Base-by-base conservation (phyloP, 306 rosid genomes). In the Ochetophila trinervis region DNA sequence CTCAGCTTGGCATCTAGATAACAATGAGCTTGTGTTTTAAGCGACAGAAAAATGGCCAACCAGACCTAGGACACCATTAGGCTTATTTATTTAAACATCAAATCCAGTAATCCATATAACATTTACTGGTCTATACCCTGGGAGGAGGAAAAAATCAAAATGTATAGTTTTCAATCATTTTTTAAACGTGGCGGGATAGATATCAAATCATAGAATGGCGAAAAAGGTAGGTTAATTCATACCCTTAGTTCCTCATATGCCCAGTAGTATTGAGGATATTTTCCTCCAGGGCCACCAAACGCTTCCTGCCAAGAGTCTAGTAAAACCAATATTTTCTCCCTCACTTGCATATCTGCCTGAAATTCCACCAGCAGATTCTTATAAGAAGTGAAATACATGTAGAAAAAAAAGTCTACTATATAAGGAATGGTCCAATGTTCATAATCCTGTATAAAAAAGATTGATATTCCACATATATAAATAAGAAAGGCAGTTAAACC, bases 241-340 rank as follows among this genome's bases (percentile, higher is more conserved):
- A 88, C 99, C 87, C 67, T 86, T 66, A 94, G 65, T 74, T 94
- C 99, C 23, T 94, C 97, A 32, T 77, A 94, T 19, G 99, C 97
- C 83, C 84, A 82, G 62, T 83, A 88, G 85, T 94, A 94, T 55
- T 94, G 97, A 71, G 99, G 85, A 85, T 88, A 51, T 76, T 86
- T 94, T 66, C 99, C 99, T 61, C 82, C 81, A 5, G 99, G 77
- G 16, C 97, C 99, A 50, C 97, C 96, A 42, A 94, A 94, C 52
- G 97, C 99, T 74, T 85, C 96, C 80, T 94, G 96, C 99, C 97
- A 94, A 21, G 90, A 88, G 84, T 86, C 95, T 15, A 94, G 70
- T 85, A 94, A 67, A 51, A 57, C 81, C 72, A 94, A 84, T 68
- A 94, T 80, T 80, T 94, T 94, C 63, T 94, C 91, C 77, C 99